These are phyloP conservation scores for Microcyclospora tardicrescens DNA, from an alignment of 2,329 filamentous ascomycete genomes.

Conservation along the genomic window DNA sequence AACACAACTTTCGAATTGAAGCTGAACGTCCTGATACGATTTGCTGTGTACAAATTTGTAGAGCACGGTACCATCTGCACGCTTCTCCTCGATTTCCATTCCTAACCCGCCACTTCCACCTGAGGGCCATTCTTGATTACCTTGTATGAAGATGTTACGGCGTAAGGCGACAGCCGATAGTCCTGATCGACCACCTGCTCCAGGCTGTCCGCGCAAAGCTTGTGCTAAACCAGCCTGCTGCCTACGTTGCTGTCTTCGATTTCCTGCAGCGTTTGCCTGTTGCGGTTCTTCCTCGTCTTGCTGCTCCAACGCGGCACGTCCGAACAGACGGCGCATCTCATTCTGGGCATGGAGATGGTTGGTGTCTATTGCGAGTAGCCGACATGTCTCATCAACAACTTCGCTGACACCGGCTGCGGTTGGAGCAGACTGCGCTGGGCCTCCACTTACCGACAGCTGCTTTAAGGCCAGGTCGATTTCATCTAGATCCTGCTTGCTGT, in stretches of 20 bases:
- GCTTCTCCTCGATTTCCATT: conserved; percentile 57
- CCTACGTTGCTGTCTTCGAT: conserved; percentile 22
- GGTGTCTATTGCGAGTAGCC: conserved; percentile 49
- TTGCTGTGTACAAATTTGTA: conserved; percentile 68
- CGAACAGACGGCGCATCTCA: conserved; percentile 74
- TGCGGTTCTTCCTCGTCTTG: conserved; percentile 40
- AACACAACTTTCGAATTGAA: conserved; percentile 65
- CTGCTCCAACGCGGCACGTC: conserved; percentile 48
- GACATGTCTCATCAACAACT: conserved; percentile 35
- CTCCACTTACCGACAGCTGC: conserved; percentile 36
- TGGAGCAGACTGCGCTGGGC: conserved; percentile 10
- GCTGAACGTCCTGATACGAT: conserved; percentile 61
- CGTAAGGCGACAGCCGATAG: conserved; percentile 59
- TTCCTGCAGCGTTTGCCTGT: conserved; percentile 12
- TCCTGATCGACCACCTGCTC: conserved; percentile 45
- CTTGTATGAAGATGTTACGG: conserved; percentile 73
- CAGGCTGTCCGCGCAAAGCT: conserved; percentile 38
- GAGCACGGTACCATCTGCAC: conserved; percentile 47
- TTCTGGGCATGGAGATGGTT: conserved; percentile 73
- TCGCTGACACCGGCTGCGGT: conserved; percentile 19
- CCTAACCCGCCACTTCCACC: conserved; percentile 67
- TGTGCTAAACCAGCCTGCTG: conserved; percentile 46
- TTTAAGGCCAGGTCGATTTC: conserved; percentile 55
- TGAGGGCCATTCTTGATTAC: conserved; percentile 76
- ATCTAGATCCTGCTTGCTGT: conserved; percentile 31